Base-by-base conservation (phyloP, 108 stramenopile species). In the Nitzschia sp. region DNA sequence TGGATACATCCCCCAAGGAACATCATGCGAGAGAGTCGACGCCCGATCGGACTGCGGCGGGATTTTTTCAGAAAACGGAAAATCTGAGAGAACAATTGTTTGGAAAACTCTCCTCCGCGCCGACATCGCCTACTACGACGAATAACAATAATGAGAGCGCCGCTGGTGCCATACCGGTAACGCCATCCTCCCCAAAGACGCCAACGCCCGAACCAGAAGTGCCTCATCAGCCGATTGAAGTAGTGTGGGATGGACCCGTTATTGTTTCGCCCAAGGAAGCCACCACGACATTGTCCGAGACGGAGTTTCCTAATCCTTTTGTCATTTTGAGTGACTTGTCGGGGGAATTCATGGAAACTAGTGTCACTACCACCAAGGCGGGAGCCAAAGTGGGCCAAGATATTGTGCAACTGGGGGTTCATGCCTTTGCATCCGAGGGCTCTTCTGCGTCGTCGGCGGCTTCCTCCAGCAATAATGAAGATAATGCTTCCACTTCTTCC, bases 241-340 rank as follows among this genome's bases (percentile, higher is more conserved):
- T 66, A 3, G 63, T 48, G 9, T 64, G 32, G 45, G 50, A 64
- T 47, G 63, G 32, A 64, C 17, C 1, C 19, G 41, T 26, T 25
- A 36, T 5, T 8, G 19, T 50, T 50, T 4, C 19, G 13, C 13
- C 48, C 4, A 22, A 8, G 13, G 48, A 16, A n/a, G 48, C 48
- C 48, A n/a, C n/a, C n/a, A n/a, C n/a, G n/a, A n/a, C n/a, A n/a
- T 50, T 50, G 48, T n/a, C 38, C 6, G 60, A 61, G 2, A 45
- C 2, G n/a, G 60, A 61, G 26, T 41, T 61, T 41, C 66, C 66
- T 2, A 54, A 66, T 41, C 66, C 66, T 1, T 54, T 66, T 25
- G 34, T 50, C 16, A 66, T 66, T 3, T 17, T 66, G 3, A 25
- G 66, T 26, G 66, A 66, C 5, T 8, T 66, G 6, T 55, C 66